Percentiles rank a stretch among this genome's conserved stretches.
Conservation (phyloP, 495 filamentous ascomycete species). For the Penicillium canescens region DNA sequence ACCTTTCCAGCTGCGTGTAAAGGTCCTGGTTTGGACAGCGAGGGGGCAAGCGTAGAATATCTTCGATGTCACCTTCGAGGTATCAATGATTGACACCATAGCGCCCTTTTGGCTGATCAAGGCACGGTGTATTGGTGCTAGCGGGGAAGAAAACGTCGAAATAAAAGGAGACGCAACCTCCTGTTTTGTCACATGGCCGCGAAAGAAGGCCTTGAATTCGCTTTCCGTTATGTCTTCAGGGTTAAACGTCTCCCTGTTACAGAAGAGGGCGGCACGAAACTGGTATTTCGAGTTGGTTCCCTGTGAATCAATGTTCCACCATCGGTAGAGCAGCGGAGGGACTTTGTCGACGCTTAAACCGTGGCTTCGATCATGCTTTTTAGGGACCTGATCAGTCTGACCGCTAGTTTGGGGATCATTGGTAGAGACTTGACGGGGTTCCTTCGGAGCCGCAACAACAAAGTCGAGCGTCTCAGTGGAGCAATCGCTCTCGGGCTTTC, state of each 20-base stretch:
- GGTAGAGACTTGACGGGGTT: too few relatives aligned
- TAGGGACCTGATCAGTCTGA: too few relatives aligned
- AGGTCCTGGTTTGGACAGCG: conserved; percentile 17
- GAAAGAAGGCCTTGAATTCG: conserved; percentile 22
- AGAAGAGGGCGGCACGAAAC: conserved; percentile 30
- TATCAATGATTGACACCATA: conserved; percentile 32
- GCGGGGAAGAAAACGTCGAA: conserved; percentile 23
- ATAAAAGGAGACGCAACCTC: conserved; percentile 31
- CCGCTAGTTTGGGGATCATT: too few relatives aligned
- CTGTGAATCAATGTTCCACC: conserved; percentile 34
- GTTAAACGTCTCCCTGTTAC: neutral
- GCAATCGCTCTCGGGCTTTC: too few relatives aligned
- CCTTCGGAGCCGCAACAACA: too few relatives aligned
- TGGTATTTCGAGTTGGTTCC: conserved; percentile 27
- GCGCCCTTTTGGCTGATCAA: conserved; percentile 27
- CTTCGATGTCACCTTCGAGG: conserved; percentile 17
- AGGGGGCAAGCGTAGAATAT: conserved; percentile 28
- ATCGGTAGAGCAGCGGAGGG: conserved; percentile 35
- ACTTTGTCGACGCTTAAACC: neutral
- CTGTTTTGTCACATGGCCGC: conserved; percentile 24
- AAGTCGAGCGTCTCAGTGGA: too few relatives aligned
- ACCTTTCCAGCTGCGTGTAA: conserved; percentile 24
- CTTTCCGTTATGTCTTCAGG: conserved; percentile 13
- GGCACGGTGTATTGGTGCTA: conserved; percentile 36
- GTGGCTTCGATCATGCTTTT: neutral